Evolutionary conservation across 768 basidiomycete genomes (phyloP).

Genomic region (Naganishia onofrii): DNA sequence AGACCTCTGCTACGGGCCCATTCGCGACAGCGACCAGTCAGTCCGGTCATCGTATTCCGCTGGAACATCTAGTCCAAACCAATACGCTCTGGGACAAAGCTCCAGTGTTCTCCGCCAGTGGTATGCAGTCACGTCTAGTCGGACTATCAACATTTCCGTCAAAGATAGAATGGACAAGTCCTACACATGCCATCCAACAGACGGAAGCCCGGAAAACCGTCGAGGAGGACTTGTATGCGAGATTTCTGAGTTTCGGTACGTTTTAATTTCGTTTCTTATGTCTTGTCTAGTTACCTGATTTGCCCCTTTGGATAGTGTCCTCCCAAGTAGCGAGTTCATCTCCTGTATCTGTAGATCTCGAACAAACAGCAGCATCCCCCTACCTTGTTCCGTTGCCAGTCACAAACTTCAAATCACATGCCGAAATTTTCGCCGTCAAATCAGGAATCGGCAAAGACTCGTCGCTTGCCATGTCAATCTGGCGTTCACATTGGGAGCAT

Average conservation of each 20-base stretch:
- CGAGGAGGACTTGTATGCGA: conserved; percentile 13
- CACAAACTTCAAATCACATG: conserved; percentile 5
- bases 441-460: conserved; percentile 18
- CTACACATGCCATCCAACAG: background rate
- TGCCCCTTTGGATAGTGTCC: background rate
- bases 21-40: background rate
- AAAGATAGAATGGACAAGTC: conserved; percentile 17
- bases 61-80: conserved; percentile 18
- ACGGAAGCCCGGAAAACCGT: conserved; percentile 4
- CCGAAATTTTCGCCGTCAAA: conserved; percentile 6
- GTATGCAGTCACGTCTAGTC: background rate
- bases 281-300: background rate
- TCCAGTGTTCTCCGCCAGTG: background rate
- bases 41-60: conserved; percentile 1
- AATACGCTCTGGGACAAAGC: background rate
- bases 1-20: no score
- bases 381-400: background rate
- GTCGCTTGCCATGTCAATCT: conserved; percentile 14
- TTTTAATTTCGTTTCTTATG: background rate
- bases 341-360: background rate
- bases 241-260: conserved; percentile 18
- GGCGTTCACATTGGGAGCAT: conserved; percentile 17
- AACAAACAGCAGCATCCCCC: background rate
- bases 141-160: background rate
- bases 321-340: background rate